These are phyloP conservation scores for Chrysopogon serrulatus DNA, from an alignment of 176 grass and related monocot genomes.

Conservation along the genomic window DNA sequence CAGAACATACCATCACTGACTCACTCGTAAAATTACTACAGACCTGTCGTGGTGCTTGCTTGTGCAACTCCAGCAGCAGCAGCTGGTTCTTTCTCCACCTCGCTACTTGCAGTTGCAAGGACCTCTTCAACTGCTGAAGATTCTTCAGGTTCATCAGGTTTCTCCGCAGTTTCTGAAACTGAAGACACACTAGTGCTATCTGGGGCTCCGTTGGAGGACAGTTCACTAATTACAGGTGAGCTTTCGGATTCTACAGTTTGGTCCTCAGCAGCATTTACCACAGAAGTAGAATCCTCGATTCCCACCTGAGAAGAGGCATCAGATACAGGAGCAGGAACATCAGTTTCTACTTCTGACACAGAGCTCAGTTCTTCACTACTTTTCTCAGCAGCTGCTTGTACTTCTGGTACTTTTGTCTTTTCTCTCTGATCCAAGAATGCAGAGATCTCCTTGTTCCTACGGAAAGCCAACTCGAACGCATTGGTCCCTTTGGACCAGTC, in stretches of 20 bases:
- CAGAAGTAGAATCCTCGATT: constrained; percentile 17
- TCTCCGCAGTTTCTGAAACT: neutral
- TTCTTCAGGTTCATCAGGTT: neutral
- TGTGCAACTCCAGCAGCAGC: constrained; percentile 33
- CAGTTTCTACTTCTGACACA: constrained; percentile 10
- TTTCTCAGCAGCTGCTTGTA: constrained; percentile 19
- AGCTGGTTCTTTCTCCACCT: constrained; percentile 20
- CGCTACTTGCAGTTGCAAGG: constrained; percentile 19
- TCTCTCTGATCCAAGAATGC: constrained; percentile 66
- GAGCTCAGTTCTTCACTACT: neutral
- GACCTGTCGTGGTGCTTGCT: constrained; percentile 54
- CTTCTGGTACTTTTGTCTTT: constrained; percentile 30
- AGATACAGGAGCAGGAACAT: neutral
- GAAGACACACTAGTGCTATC: neutral
- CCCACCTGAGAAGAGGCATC: neutral
- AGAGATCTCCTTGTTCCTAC: constrained; percentile 69
- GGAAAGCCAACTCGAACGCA: constrained; percentile 58
- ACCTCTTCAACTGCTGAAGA: neutral
- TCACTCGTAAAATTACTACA: constrained; percentile 40
- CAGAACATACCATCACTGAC: constrained; percentile 20
- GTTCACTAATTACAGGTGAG: constrained; percentile 5
- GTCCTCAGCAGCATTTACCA: neutral
- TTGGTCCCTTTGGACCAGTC: constrained; percentile 49
- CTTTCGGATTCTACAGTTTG: constrained; percentile 23
- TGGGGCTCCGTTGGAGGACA: constrained; percentile 23